A percentile compares a stretch with the other conserved stretches of the same genome.
Evolutionary conservation across 352 stramenopile genomes (phyloP).

Genomic region (Peronospora farinosa): DNA sequence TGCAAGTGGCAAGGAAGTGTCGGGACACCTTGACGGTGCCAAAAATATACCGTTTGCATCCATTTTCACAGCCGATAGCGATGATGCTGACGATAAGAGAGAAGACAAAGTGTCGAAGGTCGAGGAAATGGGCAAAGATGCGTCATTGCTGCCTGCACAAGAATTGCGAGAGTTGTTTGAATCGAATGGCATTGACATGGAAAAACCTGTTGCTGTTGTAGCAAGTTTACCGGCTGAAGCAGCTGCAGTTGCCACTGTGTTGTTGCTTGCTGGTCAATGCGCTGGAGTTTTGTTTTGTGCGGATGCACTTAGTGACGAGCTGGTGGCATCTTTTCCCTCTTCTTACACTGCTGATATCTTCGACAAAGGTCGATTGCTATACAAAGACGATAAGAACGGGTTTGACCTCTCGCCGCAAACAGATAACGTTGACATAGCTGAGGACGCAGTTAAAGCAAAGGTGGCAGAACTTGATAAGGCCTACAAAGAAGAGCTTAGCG

Average conservation of each 20-base stretch:
- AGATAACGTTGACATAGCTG: constrained; percentile 3
- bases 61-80: constrained; percentile 32
- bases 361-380: constrained; percentile 34
- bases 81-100: constrained; percentile 21
- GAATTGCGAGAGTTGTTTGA: constrained; percentile 40
- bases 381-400: constrained; percentile 33
- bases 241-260: constrained; percentile 51
- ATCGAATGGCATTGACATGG: constrained; percentile 33
- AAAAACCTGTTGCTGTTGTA: constrained; percentile 38
- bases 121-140: constrained; percentile 22
- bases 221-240: constrained; percentile 41
- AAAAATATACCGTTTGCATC: constrained; percentile 46
- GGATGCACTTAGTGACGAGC: constrained; percentile 32
- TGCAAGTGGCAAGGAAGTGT: constrained; percentile 29
- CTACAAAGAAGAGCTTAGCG: constrained; percentile 42
- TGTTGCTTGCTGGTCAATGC: constrained; percentile 40
- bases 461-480: constrained; percentile 34
- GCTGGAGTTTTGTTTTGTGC: constrained; percentile 33
- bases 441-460: constrained; percentile 8
- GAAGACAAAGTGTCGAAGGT: constrained; percentile 18
- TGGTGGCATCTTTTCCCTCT: constrained; percentile 34
- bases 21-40: constrained; percentile 48
- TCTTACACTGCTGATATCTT: constrained; percentile 45
- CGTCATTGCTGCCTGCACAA: constrained; percentile 34
- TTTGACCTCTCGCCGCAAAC: constrained; percentile 55